These are phyloP conservation scores for Sporothrix phasma DNA, from an alignment of 2,329 filamentous ascomycete species.

Conservation along the genomic window DNA sequence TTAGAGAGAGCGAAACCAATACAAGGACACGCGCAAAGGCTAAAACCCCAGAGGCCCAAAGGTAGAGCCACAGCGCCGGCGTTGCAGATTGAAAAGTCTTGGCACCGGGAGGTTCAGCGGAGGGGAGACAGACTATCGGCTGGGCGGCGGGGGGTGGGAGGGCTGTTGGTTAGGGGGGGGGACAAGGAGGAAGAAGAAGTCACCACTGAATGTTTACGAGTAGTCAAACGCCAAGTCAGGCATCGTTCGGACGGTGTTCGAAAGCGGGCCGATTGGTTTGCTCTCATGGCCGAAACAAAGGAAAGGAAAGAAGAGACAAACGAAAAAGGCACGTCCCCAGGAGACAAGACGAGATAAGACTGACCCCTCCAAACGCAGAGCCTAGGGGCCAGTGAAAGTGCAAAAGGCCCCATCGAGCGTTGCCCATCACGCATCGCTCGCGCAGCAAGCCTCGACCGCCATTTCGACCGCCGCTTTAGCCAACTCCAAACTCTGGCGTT, in stretches of 20 bases:
- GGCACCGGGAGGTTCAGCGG: slow-evolving; percentile 7
- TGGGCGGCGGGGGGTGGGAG: background rate
- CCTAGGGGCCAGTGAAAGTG: no score
- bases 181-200: background rate
- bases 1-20: background rate
- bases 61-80: background rate
- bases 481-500: background rate
- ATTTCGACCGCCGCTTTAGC: background rate
- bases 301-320: background rate
- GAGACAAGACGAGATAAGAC: background rate
- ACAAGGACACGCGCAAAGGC: background rate
- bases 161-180: background rate
- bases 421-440: background rate
- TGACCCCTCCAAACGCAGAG: background rate
- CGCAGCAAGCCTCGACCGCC: background rate
- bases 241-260: no score
- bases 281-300: background rate
- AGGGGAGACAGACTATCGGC: background rate
- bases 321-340: background rate
- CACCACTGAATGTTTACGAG: background rate
- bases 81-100: slow-evolving; percentile 9
- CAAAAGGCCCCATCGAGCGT: no score
- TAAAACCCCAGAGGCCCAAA: background rate
- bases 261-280: no score
- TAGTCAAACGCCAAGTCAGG: no score